Percentiles rank a stretch among this genome's conserved stretches.
Conservation (phyloP, 148 eudicot genomes). For the Talinum fruticosum region DNA sequence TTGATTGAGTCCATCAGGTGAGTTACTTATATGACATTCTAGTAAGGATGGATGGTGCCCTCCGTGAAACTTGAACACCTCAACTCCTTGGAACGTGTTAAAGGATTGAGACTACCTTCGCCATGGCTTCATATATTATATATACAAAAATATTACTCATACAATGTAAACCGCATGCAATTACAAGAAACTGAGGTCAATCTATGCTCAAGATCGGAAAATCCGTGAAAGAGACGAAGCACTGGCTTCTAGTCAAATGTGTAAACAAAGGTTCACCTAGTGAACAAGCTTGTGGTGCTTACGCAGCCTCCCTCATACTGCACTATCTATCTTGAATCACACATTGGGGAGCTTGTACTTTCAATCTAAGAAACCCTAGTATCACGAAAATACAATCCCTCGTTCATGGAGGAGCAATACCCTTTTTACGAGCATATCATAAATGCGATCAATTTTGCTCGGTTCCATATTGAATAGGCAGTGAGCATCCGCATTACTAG, state of each 20-base stretch:
- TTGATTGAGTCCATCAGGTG: no score
- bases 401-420: conserved; percentile 50
- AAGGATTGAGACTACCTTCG: no score
- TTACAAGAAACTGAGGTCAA: neutral
- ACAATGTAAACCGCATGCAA: neutral
- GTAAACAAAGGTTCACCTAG: neutral
- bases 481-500: conserved; percentile 56
- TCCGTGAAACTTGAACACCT: no score
- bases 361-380: neutral
- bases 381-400: neutral
- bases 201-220: neutral
- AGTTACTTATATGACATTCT: no score
- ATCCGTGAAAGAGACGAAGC: neutral
- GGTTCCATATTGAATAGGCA: conserved; percentile 60
- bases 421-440: conserved; percentile 76
- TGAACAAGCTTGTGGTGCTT: neutral
- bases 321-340: neutral
- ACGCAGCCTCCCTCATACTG: neutral
- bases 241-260: neutral
- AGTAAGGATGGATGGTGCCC: no score
- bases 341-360: no score
- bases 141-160: neutral
- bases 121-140: neutral
- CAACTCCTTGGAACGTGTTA: no score
- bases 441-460: conserved; percentile 62